Base-by-base conservation (phyloP, 2,329 filamentous ascomycete species). In the Aspergillus amoenus region DNA sequence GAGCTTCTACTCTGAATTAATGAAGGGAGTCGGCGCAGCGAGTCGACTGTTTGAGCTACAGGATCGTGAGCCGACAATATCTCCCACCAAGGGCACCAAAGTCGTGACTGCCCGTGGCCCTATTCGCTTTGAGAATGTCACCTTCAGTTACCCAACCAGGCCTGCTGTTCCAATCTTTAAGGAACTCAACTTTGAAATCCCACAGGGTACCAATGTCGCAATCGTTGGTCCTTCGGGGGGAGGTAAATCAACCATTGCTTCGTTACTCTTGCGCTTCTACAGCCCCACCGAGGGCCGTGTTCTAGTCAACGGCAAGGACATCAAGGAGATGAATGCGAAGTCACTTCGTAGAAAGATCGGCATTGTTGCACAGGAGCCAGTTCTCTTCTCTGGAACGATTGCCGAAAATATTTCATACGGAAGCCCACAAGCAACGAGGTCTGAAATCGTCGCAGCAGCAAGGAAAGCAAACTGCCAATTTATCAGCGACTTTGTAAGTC, bases 1-100 rank as follows among this genome's bases (percentile, higher is more conserved):
- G 4, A 91, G 90, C 56, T 99, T 99, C 77, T 99, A 97, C 76
- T 96, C 93, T 0, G 94, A 99, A 72, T 82, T 99, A 60, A 99
- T 99, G 94, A 99, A 99, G 75, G 95, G 95, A 42, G 93, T 96
- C 4, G 94, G 95, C 68, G 94, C 94, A 42, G 94, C 94, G n/a
- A 96, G 89, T 68, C 89, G 94, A 59, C 81, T 99, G 1, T 99
- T 99, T 69, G 94, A 99, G 71, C 83, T 99, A 5, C 93, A 97
- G 72, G 94, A 99, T 73, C 88, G 94, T 61, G 81, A 90, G 57
- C 90, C 93, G 0, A 88, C 87, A 2, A 95, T 97, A 60, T 88
- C 88, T n/a, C 86, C 93, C 18, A 99, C 95, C 0, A 86, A 88
- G 52, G 94, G 94, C 61, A 71, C 81, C 30, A 88, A 86, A 58